Base-by-base conservation (phyloP, 305 asterid genomes). In the Solanum hybrid region DNA sequence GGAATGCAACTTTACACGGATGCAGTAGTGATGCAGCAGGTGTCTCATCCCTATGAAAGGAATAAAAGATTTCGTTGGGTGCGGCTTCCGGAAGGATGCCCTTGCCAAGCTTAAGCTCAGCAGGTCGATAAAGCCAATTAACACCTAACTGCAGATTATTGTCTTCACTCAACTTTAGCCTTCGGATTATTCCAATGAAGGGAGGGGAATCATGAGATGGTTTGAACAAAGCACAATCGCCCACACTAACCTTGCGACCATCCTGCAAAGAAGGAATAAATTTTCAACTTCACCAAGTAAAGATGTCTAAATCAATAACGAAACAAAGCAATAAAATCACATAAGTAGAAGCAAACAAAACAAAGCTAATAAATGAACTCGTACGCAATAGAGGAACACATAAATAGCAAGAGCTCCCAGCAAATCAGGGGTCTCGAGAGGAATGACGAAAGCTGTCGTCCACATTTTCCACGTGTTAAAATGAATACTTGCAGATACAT, bases 1-100 rank as follows among this genome's bases (percentile, higher is more conserved):
- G 99, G 94, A 98, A 97, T 91, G 99, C 98, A 93, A 98, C 99
- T 94, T 94, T 96, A 93, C 99, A 97, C 71, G 97, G 99, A 94
- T 98, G 99, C 75, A 97, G 95, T 86, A 97, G 95, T 37, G 99
- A 95, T 56, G 98, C 99, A 88, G 98, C 98, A 89, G 97, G 94
- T 88, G 93, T 93, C 92, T 96, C 95, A 95, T 98, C 96, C 91
- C 91, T 35, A 26, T 91, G 94, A 76, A 92, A 93, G 71, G 94
- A 93, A 46, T 91, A 92, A 86, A 93, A 94, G 81, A 92, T 85
- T 89, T 93, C 93, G 95, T 97, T 98, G 51, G 98, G 99, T 60
- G 97, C 93, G 60, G 96, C 90, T 90, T 95, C 99, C 92, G 91
- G 90, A 81, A 93, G 93, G 92, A 93, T 89, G 91, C 95, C 96